phyloP scores from a whole-genome alignment of 225 moss, liverwort and hornwort species.

The Physcomitrium patens region DNA sequence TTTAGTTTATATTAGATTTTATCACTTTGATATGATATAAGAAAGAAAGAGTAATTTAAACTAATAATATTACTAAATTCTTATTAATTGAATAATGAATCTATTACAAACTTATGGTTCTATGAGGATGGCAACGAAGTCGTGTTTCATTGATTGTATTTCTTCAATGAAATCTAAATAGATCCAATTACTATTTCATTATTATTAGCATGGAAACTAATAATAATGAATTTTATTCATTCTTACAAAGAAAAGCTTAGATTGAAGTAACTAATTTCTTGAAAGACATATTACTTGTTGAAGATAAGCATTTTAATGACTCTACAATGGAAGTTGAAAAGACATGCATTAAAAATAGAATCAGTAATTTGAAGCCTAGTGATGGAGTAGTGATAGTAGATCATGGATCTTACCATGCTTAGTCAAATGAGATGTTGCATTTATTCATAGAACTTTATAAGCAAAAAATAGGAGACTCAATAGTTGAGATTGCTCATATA shows the following conservation, averaged over 20 bases:
- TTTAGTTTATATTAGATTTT: too few relatives aligned
- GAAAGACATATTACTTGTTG: conserved; percentile 18
- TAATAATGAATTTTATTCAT: too few relatives aligned
- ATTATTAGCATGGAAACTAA: too few relatives aligned
- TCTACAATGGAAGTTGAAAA: conserved; percentile 11
- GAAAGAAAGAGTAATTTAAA: too few relatives aligned
- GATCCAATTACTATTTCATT: too few relatives aligned
- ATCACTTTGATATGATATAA: too few relatives aligned
- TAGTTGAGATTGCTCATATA: conserved; percentile 95
- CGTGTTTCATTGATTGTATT: too few relatives aligned
- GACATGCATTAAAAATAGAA: conserved; percentile 9
- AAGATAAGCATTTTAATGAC: conserved; percentile 12
- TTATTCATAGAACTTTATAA: conserved; percentile 82
- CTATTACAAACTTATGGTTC: too few relatives aligned
- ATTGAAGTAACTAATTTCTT: conserved; percentile 43
- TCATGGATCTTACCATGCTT: conserved; percentile 77
- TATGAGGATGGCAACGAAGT: too few relatives aligned
- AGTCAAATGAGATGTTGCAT: conserved; percentile 87
- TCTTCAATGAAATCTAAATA: too few relatives aligned
- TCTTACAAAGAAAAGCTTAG: conserved; percentile 45
- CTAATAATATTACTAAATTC: too few relatives aligned
- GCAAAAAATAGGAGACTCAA: conserved; percentile 65
- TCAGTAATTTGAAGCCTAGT: conserved; percentile 30
- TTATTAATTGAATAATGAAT: too few relatives aligned
- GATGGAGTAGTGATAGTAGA: conserved; percentile 88